Conservation (phyloP, 2,329 filamentous ascomycete genomes). For the Taxawa tesnikishii region DNA sequence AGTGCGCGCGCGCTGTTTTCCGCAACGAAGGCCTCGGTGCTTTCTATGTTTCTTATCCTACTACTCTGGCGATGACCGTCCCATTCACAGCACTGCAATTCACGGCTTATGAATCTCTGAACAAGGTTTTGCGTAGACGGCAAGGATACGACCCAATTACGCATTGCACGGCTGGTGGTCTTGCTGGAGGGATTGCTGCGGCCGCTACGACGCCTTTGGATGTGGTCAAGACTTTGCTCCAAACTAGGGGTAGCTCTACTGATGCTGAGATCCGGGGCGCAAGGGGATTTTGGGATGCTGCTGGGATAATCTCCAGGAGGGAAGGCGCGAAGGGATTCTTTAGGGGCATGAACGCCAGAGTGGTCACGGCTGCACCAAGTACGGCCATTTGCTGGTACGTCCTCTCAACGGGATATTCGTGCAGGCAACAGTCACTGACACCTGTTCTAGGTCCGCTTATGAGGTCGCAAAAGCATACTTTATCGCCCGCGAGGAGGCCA, state of each 20-base stretch:
- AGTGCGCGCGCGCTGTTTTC: slow-evolving; percentile 85
- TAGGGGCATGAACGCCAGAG: slow-evolving; percentile 78
- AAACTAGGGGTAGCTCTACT: slow-evolving; percentile 74
- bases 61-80: slow-evolving; percentile 95
- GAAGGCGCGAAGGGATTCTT: slow-evolving; percentile 84
- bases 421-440: slow-evolving; percentile 9
- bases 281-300: slow-evolving; percentile 69
- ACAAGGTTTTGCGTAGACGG: slow-evolving; percentile 71
- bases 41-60: slow-evolving; percentile 98
- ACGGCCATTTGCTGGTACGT: slow-evolving; percentile 96
- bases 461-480: slow-evolving; percentile 60
- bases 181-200: slow-evolving; percentile 87
- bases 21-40: slow-evolving; percentile 74
- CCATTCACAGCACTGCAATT: slow-evolving; percentile 96
- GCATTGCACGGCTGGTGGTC: slow-evolving; percentile 82
- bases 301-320: slow-evolving; percentile 66
- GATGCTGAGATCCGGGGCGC: slow-evolving; percentile 76
- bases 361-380: slow-evolving; percentile 95
- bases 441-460: slow-evolving; percentile 44
- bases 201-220: slow-evolving; percentile 93
- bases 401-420: neutral
- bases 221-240: slow-evolving; percentile 94
- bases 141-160: slow-evolving; percentile 85
- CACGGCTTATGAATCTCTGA: slow-evolving; percentile 93
- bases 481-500: slow-evolving; percentile 28